Base-by-base conservation (phyloP, 495 filamentous ascomycete species). In the Durotheca rogersii region DNA sequence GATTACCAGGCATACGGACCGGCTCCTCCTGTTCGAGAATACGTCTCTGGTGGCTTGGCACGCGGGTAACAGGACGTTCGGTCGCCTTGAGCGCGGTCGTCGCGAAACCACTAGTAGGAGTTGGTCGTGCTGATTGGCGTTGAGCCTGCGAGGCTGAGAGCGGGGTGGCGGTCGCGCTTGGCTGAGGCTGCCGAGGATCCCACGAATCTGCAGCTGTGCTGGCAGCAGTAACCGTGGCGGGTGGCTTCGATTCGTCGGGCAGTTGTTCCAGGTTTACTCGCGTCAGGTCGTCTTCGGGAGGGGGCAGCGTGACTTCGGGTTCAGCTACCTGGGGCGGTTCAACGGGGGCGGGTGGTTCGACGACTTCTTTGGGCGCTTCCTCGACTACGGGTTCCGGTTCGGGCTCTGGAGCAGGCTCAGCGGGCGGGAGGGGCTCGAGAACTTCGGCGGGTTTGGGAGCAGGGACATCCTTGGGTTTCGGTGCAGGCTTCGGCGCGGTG, bases 1-100 rank as follows among this genome's bases (percentile, higher is more conserved):
- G 90, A 69, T 96, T 96, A n/a, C 89, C 90, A 21, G 93, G 93
- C 93, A 99, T 97, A 40, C 96, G 88, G 27, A 99, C 93, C 12
- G 91, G 89, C 67, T 99, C 94, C 63, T 92, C 90, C 62, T 99
- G 93, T 53, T 96, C 90, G 59, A 94, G 77, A 32, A 95, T 79
- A 53, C 88, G 84, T 19, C 91, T 83, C 64, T 91, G 83, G 61
- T 84, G 87, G 58, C 84, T 88, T 21, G 89, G 78, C 19, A 84
- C 83, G 34, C 91, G 83, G 32, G 69, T 68, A 34, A 76, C 53
- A 20, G 76, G 55, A 29, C 71, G 70, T 50, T 66, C 77, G 31
- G 86, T 83, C 14, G 90, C 87, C 70, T 92, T 94, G 58, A 84
- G 73, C 7, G 89, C 88, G 34, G 80, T 84, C 5, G 87, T 75